Base-by-base conservation (phyloP, 2,329 filamentous ascomycete species). In the Alternaria conjuncta region DNA sequence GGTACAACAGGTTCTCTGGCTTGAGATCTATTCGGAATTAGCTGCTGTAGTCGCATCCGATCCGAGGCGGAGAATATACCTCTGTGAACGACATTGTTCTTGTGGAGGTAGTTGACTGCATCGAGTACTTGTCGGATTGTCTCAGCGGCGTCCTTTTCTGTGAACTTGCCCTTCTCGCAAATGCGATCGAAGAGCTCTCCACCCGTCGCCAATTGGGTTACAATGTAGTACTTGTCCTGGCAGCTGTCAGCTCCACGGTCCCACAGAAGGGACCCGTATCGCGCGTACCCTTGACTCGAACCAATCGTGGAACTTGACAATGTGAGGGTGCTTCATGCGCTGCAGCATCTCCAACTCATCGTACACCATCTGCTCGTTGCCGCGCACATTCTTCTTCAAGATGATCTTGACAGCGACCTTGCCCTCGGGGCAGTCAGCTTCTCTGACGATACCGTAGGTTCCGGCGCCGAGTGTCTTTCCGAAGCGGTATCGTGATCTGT, bases 201-300 rank as follows among this genome's bases (percentile, higher is more conserved):
- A 71, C 96, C 96, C 0, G 93, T 97, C 45, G 96, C 96, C 60
- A 99, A 86, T 82, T 99, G 92, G 30, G 96, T 99, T 73, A 99
- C 94, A 72, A 99, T 98, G 81, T 99, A 99, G 84, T 97, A 99
- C 85, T 99, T 99, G 85, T 99, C 96, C 94, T 97, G 73, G 28
- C 26, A 54, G 20, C 13, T 60, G 66, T 75, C 60, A 76, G 72
- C 68, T 26, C 59, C 63, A 45, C 30, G 20, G 28, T 21, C 36
- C 45, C 12, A 46, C 32, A 45, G 15, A 12, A 45, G 20, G 15
- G 43, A 23, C 25, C 9, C 11, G 20, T 30, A 32, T 12, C 46
- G 11, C 43, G 69, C 89, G 71, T 83, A 97, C 94, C 83, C 94
- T 92, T 60, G 95, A 98, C 84, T 99, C 96, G 79, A 99, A 99